These are phyloP conservation scores for Ziziphus jujuba DNA, from an alignment of 306 rosid genomes.

Conservation along the genomic window DNA sequence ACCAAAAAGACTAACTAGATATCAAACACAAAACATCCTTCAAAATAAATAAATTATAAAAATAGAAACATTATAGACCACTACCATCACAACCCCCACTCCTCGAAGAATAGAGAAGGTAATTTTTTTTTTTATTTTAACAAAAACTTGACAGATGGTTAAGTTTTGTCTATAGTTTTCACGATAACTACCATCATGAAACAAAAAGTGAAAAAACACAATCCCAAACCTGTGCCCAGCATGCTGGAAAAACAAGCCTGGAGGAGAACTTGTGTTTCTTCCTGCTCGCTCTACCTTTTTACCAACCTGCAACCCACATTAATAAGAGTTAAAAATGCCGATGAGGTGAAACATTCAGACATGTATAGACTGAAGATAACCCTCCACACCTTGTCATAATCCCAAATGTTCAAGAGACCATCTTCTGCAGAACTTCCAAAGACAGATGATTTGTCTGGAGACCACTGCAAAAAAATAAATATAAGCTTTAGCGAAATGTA, in stretches of 20 bases:
- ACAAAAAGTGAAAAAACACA: background rate
- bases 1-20: too few relatives aligned
- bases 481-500: background rate
- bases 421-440: slow-evolving; percentile 99
- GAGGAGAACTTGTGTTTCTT: slow-evolving; percentile 58
- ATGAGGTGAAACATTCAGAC: background rate
- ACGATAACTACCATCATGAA: background rate
- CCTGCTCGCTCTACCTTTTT: slow-evolving; percentile 73
- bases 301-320: slow-evolving; percentile 53
- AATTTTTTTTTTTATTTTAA: too few relatives aligned
- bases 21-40: too few relatives aligned
- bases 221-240: slow-evolving; percentile 92
- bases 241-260: slow-evolving; percentile 96
- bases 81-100: too few relatives aligned
- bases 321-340: background rate
- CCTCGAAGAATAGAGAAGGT: too few relatives aligned
- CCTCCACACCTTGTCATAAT: slow-evolving; percentile 71
- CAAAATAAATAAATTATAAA: too few relatives aligned
- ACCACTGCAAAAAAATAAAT: slow-evolving; percentile 74
- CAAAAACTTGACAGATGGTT: too few relatives aligned
- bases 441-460: slow-evolving; percentile 92
- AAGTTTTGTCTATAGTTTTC: too few relatives aligned
- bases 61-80: too few relatives aligned
- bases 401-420: slow-evolving; percentile 95
- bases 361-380: background rate